phyloP scores from a whole-genome alignment of 2,329 filamentous ascomycete species.

The Alternaria conjuncta region DNA sequence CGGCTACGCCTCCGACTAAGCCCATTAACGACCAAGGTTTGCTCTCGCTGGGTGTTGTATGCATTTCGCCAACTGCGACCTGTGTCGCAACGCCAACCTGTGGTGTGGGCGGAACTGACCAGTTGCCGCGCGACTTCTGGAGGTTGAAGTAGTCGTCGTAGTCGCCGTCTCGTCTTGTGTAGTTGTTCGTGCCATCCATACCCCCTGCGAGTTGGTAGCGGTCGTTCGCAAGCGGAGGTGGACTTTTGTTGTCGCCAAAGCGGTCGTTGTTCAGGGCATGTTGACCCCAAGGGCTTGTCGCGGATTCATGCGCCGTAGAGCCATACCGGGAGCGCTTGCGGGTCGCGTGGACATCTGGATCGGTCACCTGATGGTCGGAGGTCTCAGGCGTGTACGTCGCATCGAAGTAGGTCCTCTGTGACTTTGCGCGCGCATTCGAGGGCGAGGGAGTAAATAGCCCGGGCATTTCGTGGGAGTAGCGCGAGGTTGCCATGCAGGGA shows the following conservation, averaged over 20 bases:
- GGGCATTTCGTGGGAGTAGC: conserved; percentile 36
- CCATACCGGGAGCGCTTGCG: conserved; percentile 39
- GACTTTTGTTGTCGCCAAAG: conserved; percentile 41
- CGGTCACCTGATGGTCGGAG: conserved; percentile 37
- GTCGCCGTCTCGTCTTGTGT: conserved; percentile 48
- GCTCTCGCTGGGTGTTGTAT: conserved; percentile 27
- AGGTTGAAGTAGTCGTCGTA: conserved; percentile 51
- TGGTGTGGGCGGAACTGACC: conserved; percentile 41
- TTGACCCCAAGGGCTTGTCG: conserved; percentile 27
- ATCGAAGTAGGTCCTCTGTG: conserved; percentile 26
- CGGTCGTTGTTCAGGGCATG: conserved; percentile 27
- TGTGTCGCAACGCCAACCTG: conserved; percentile 21
- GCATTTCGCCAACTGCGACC: conserved; percentile 11
- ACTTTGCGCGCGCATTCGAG: conserved; percentile 19
- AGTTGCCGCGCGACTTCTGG: conserved; percentile 46
- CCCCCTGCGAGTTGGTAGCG: conserved; percentile 57
- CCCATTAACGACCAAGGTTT: conserved; percentile 57
- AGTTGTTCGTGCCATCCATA: conserved; percentile 55
- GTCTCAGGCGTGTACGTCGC: conserved; percentile 33
- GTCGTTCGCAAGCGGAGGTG: conserved; percentile 58
- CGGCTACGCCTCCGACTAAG: conserved; percentile 70
- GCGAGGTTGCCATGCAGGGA: conserved; percentile 32
- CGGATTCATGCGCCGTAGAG: conserved; percentile 19
- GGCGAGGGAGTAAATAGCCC: conserved; percentile 31
- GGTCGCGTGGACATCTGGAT: conserved; percentile 37